Evolutionary conservation across 108 stramenopile species (phyloP).

Genomic region (Nitzschia sp.): DNA sequence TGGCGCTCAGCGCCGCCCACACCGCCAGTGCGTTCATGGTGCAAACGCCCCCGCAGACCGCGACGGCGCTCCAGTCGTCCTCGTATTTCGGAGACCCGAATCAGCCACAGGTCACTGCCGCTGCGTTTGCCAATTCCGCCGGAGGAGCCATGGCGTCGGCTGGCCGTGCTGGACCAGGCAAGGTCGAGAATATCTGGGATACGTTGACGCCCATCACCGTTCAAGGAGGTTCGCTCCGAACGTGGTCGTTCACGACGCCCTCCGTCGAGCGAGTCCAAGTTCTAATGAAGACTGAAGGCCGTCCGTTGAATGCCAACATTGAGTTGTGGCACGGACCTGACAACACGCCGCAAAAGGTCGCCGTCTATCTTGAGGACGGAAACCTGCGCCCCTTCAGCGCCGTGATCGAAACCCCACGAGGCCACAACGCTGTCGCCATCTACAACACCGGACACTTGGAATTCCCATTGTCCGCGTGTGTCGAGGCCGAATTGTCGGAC

Average conservation of each 20-base stretch:
- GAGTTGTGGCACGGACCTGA: conserved; percentile 83
- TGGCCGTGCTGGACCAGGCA: background rate
- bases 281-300: conserved; percentile 76
- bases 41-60: background rate
- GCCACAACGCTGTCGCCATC: conserved; percentile 72
- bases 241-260: conserved; percentile 70
- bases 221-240: conserved; percentile 77
- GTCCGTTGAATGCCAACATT: conserved; percentile 78
- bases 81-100: conserved; percentile 1
- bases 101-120: background rate
- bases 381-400: conserved; percentile 70
- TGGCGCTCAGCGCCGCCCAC: background rate
- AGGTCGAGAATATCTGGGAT: conserved; percentile 50
- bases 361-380: conserved; percentile 80
- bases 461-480: conserved; percentile 72
- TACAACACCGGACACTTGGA: conserved; percentile 79
- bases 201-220: conserved; percentile 53
- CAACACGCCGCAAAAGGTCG: conserved; percentile 80
- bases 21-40: background rate
- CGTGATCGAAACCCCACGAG: conserved; percentile 70
- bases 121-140: background rate
- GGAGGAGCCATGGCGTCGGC: background rate
- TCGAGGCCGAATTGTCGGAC: conserved; percentile 46
- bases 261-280: conserved; percentile 65
- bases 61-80: background rate